Percentiles rank a stretch among this genome's conserved stretches.
phyloP scores from a whole-genome alignment of 768 basidiomycete genomes.

The Kondoa malvinella region DNA sequence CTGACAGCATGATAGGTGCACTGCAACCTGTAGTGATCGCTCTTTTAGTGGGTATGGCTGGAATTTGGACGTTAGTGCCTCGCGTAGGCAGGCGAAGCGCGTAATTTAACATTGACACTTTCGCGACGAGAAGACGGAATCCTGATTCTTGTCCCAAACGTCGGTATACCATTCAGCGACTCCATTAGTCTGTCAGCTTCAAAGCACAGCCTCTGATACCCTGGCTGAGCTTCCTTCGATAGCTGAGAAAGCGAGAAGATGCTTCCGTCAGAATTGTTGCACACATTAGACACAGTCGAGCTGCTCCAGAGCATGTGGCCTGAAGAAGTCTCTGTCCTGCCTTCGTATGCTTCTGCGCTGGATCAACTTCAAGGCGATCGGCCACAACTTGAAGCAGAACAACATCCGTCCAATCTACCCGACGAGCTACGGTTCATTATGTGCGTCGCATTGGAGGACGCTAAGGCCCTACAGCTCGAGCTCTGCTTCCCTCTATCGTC shows the following conservation, averaged over 20 bases:
- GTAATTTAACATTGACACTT: too few species aligned
- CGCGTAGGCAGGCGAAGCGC: constrained; percentile 4
- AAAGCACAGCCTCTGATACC: too few species aligned
- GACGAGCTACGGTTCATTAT: neutral
- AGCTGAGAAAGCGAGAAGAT: neutral
- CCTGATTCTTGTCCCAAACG: too few species aligned
- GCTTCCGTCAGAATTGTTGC: neutral
- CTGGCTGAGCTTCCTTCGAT: too few species aligned
- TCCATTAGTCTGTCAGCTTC: too few species aligned
- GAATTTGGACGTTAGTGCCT: constrained; percentile 11
- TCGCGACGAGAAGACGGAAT: too few species aligned
- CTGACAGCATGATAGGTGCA: too few species aligned
- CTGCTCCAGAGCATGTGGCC: neutral
- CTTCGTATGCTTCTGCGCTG: neutral
- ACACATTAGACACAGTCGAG: neutral
- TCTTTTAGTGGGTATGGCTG: constrained; percentile 10
- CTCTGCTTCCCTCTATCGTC: neutral
- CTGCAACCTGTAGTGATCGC: constrained; percentile 16
- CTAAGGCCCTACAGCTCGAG: neutral
- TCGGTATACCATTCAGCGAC: too few species aligned
- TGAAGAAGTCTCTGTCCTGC: neutral
- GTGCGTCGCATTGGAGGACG: neutral
- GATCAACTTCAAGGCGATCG: neutral
- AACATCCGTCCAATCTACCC: neutral
- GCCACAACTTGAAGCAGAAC: neutral